These are phyloP conservation scores for Trichoderma harzianum DNA, from an alignment of 2,329 filamentous ascomycete genomes.

Conservation along the genomic window DNA sequence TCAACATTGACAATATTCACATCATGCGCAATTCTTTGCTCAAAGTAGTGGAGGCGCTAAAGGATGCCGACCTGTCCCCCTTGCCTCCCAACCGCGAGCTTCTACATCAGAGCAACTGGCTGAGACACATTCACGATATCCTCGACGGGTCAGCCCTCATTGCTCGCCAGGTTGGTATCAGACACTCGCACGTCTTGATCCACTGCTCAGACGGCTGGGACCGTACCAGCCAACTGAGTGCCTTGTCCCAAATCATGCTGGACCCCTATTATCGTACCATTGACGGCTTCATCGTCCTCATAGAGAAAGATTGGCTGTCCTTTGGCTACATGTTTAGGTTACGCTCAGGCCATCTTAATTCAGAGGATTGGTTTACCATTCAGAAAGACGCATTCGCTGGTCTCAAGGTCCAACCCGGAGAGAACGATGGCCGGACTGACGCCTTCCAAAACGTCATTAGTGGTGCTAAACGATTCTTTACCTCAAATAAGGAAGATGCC, in stretches of 20 bases:
- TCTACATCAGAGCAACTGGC: constrained; percentile 81
- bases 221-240: constrained; percentile 89
- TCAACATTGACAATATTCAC: constrained; percentile 97
- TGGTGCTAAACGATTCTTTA: constrained; percentile 87
- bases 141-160: constrained; percentile 83
- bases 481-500: constrained; percentile 56
- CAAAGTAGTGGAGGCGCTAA: constrained; percentile 83
- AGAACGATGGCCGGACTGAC: constrained; percentile 62
- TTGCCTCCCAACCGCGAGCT: constrained; percentile 78
- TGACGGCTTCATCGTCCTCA: constrained; percentile 87
- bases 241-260: constrained; percentile 85
- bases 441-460: constrained; percentile 84
- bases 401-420: constrained; percentile 58
- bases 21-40: constrained; percentile 92
- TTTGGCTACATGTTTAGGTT: constrained; percentile 98
- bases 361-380: constrained; percentile 89
- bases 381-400: constrained; percentile 77
- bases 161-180: constrained; percentile 81
- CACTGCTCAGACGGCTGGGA: constrained; percentile 99
- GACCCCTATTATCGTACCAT: constrained; percentile 94
- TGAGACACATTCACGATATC: constrained; percentile 82
- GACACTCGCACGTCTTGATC: constrained; percentile 91
- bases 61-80: constrained; percentile 84
- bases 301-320: constrained; percentile 97
- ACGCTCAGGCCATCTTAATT: constrained; percentile 80